Percentiles rank a stretch among this genome's conserved stretches.
phyloP scores from a whole-genome alignment of 139 green algal species.

The Spirogloea muscicola region DNA sequence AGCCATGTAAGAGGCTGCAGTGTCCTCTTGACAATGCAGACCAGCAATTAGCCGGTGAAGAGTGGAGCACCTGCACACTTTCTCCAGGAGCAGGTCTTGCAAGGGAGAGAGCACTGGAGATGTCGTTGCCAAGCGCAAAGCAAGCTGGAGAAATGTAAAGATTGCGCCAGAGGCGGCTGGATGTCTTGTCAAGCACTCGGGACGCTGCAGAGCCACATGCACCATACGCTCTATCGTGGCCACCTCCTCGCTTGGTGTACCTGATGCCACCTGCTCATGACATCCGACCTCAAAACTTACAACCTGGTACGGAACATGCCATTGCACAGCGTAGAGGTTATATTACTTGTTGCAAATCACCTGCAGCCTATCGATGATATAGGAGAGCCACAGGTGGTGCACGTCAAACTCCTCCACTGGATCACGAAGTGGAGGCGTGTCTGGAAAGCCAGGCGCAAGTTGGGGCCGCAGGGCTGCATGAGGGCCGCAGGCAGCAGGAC shows the following conservation, averaged over 20 bases:
- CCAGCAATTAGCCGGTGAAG: too few relatives aligned
- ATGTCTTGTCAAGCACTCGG: too few relatives aligned
- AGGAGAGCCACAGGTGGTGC: conserved; percentile 29
- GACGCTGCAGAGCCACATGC: too few relatives aligned
- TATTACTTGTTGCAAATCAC: neutral
- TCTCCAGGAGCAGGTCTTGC: too few relatives aligned
- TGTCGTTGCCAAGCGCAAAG: too few relatives aligned
- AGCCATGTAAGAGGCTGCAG: too few relatives aligned
- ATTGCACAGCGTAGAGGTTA: neutral
- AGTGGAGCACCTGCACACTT: too few relatives aligned
- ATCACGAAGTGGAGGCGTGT: neutral
- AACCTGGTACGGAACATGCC: neutral
- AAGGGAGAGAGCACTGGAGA: too few relatives aligned
- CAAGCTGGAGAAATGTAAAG: too few relatives aligned
- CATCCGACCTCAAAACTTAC: neutral
- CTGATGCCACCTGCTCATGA: neutral
- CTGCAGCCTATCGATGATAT: conserved; percentile 20
- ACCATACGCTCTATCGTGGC: too few relatives aligned
- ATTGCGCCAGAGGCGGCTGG: too few relatives aligned
- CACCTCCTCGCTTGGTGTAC: neutral
- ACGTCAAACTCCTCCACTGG: conserved; percentile 33
- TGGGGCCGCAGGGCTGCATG: conserved; percentile 26
- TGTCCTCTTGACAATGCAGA: too few relatives aligned
- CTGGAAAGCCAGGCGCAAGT: conserved; percentile 14
- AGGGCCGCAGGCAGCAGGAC: neutral